These are phyloP conservation scores for Saitozyma sp. DNA, from an alignment of 768 basidiomycete species.

Conservation along the genomic window DNA sequence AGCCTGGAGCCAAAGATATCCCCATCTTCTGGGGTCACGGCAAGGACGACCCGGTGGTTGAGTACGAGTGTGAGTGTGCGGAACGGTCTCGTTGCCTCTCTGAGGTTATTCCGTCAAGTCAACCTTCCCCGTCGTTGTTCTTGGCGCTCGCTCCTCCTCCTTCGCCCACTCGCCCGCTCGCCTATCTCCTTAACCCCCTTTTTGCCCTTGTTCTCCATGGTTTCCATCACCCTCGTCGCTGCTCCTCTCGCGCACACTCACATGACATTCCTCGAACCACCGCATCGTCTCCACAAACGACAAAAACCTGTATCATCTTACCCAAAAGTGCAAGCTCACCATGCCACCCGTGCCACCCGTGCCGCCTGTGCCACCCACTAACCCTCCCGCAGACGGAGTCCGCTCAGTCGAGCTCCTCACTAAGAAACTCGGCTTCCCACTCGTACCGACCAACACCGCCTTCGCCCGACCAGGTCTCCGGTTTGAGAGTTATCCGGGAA, in stretches of 20 bases:
- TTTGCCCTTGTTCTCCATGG: too few species aligned
- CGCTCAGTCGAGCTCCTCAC: slow-evolving; percentile 64
- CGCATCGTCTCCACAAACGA: neutral
- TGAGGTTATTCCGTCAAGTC: too few species aligned
- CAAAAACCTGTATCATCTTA: neutral
- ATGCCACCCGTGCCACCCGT: too few species aligned
- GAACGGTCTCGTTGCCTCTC: too few species aligned
- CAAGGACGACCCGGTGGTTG: slow-evolving; percentile 70
- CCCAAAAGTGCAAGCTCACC: neutral
- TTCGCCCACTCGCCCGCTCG: too few species aligned
- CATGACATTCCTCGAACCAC: too few species aligned
- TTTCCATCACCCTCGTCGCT: too few species aligned
- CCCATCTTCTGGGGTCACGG: slow-evolving; percentile 91
- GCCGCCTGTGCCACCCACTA: neutral
- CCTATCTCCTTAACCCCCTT: too few species aligned
- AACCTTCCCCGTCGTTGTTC: neutral
- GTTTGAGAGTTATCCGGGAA: slow-evolving; percentile 67
- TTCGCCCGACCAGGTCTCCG: slow-evolving; percentile 60
- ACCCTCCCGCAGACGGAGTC: slow-evolving; percentile 52
- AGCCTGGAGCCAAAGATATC: slow-evolving; percentile 61
- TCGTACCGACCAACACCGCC: slow-evolving; percentile 26
- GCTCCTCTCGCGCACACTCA: too few species aligned
- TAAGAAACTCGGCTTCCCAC: slow-evolving; percentile 58
- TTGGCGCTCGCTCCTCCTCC: slow-evolving; percentile 1
- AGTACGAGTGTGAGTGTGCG: slow-evolving; percentile 54